Base-by-base conservation (phyloP, 108 stramenopile species). In the Skeletonema potamos region DNA sequence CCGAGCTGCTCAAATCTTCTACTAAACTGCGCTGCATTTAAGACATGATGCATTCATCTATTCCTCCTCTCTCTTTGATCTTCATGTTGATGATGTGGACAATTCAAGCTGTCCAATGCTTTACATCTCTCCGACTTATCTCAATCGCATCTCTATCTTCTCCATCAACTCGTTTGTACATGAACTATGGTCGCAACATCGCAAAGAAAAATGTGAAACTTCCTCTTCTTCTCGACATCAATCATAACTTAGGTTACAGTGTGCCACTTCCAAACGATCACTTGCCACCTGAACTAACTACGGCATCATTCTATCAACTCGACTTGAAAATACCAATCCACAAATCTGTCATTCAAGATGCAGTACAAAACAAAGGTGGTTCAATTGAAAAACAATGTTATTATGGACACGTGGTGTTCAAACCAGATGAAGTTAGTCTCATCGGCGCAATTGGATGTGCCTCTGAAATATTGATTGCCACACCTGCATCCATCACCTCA, bases 371-470 rank as follows among this genome's bases (percentile, higher is more conserved):
- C 24, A 51, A 39, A 48, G 36, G 64, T 20, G 61, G 29, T 65
- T 10, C 54, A n/a, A 12, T 39, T 11, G 66, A 58, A 46, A 46
- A 22, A 17, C 59, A 58, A n/a, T 75, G 74, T 6, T 72, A 60
- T 20, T 93, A 86, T 66, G 92, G 92, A 1, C 89, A 89, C 51
- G 28, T 94, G 34, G 90, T 87, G 3, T 84, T 62, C 70, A 89
- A 78, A 22, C 48, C 55, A 18, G 57, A 76, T 43, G 58, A 58
- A 37, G 68, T 73, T 33, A 51, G 66, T 15, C 73, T 88, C 56
- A 76, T 87, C 20, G 92, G 92, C 12, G 87, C 88, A 9, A 86
- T 94, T 78, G 92, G 92, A 22, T 94, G 92, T 64, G 82, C 85
- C 0, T 82, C 76, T 26, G 85, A 93, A 57, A 82, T 93, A 58